These are phyloP conservation scores for Giardia muris DNA, from an alignment of 208 protist genomes.

Conservation along the genomic window DNA sequence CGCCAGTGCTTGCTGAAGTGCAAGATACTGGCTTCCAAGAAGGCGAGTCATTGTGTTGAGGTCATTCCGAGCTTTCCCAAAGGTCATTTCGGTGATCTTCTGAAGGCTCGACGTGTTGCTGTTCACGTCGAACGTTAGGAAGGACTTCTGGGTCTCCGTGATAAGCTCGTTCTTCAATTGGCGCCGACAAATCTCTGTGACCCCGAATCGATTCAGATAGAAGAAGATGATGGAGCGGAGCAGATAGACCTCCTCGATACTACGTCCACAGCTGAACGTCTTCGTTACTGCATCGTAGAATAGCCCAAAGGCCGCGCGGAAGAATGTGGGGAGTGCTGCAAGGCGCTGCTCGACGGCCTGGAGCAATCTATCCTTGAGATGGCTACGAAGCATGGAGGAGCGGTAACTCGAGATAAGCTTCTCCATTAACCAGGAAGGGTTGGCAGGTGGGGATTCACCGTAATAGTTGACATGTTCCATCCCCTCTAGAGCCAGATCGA, in stretches of 20 bases:
- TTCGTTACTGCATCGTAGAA: neutral
- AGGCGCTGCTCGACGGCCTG: neutral
- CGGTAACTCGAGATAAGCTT: neutral
- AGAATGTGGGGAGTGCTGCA: neutral
- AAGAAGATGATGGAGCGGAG: neutral
- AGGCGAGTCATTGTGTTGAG: neutral
- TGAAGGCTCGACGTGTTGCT: neutral
- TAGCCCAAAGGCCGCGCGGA: neutral
- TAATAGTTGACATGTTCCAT: neutral
- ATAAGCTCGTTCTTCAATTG: neutral
- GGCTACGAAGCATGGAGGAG: neutral
- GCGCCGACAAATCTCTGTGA: neutral
- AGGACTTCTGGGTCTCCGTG: neutral
- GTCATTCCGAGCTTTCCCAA: neutral
- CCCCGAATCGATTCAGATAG: neutral
- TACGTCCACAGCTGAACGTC: neutral
- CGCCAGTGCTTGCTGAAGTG: neutral
- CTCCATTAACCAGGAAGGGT: neutral
- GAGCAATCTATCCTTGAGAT: neutral
- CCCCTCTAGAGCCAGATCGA: neutral
- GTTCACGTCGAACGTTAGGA: neutral
- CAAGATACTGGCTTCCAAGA: neutral
- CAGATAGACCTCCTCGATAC: slow-evolving; percentile 7
- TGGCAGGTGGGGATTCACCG: neutral
- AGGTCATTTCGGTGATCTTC: neutral